Percentiles rank a stretch among this genome's conserved stretches.
Conservation (phyloP, 2,329 filamentous ascomycete genomes). For the Fusarium luffae region DNA sequence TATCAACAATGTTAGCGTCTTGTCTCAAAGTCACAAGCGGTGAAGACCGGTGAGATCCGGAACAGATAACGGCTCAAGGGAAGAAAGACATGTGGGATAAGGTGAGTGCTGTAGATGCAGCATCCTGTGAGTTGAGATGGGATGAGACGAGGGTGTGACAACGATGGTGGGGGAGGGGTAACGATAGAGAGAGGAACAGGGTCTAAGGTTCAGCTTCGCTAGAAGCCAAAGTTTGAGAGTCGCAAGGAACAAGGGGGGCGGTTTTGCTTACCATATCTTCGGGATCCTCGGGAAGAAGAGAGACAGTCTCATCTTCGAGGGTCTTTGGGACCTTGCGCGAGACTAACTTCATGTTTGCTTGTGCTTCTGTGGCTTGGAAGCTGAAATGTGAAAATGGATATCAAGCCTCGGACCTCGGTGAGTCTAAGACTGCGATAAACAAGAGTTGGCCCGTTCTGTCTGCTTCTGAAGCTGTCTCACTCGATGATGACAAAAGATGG, state of each 20-base stretch:
- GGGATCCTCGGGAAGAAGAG: slow-evolving; percentile 57
- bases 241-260: slow-evolving; percentile 14
- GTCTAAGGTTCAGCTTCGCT: slow-evolving; percentile 9
- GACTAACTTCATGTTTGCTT: slow-evolving; percentile 54
- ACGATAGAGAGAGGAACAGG: slow-evolving; percentile 26
- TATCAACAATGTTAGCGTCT: slow-evolving; percentile 39
- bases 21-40: slow-evolving; percentile 18
- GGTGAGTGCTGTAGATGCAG: slow-evolving; percentile 6
- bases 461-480: background rate
- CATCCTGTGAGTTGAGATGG: slow-evolving; percentile 8
- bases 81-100: slow-evolving; percentile 8
- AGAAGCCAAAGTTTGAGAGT: slow-evolving; percentile 13
- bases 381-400: slow-evolving; percentile 5
- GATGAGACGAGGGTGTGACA: slow-evolving; percentile 28
- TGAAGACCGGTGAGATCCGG: slow-evolving; percentile 10
- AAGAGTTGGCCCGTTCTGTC: slow-evolving; percentile 30
- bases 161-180: slow-evolving; percentile 36
- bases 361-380: slow-evolving; percentile 31
- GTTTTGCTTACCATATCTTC: slow-evolving; percentile 58
- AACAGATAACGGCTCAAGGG: slow-evolving; percentile 20
- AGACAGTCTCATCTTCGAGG: slow-evolving; percentile 56
- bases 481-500: background rate
- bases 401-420: slow-evolving; percentile 28
- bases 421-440: slow-evolving; percentile 19
- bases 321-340: slow-evolving; percentile 52